Base-by-base conservation (phyloP, 805 yeast genomes). In the Candida endomychidarum region DNA sequence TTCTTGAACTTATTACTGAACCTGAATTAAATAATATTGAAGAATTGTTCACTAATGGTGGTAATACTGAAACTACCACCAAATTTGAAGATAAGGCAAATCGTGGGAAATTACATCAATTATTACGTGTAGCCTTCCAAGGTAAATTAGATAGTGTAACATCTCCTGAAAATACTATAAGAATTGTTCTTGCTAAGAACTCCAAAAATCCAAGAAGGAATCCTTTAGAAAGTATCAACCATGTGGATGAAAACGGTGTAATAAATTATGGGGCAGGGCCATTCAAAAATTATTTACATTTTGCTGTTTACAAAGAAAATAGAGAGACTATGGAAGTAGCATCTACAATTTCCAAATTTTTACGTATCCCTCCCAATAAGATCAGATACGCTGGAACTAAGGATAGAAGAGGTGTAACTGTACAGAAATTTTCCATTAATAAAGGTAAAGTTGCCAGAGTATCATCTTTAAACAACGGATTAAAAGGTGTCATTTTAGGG, bases 251-350 rank as follows among this genome's bases (percentile, higher is more conserved):
- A 41, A 57, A 77, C 43, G 81, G 82, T 18, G 75, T 76, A 3
- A 73, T 81, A 33, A 77, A 80, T 48, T 83, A 81, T 63, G 86
- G 88, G 0, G 70, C 85, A 41, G 97, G 96, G 2, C 80, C 83
- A 20, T 69, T 73, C 41, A 81, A 81, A 49, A 75, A 77, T 31
- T 86, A 65, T 60, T 64, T 90, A 32, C 90, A 85, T 53, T 83
- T 90, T 54, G 79, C 85, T 9, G 67, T 93, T 19, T 89, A 86
- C 68, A 93, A 93, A 60, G 97, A 93, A 57, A 93, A 93, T 65
- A 86, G 90, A 58, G 99, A 93, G 51, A 90, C 99, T 1, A 87
- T 93, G 96, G 97, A 93, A 64, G 93, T 87, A 10, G 93, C 93
- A 1, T 75, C 80, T 14, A 63, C 84, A 19, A 65, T 93, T 35